Conservation (phyloP, 1,284 basidiomycete genomes). For the Austroboletus novae-zelandiae region DNA sequence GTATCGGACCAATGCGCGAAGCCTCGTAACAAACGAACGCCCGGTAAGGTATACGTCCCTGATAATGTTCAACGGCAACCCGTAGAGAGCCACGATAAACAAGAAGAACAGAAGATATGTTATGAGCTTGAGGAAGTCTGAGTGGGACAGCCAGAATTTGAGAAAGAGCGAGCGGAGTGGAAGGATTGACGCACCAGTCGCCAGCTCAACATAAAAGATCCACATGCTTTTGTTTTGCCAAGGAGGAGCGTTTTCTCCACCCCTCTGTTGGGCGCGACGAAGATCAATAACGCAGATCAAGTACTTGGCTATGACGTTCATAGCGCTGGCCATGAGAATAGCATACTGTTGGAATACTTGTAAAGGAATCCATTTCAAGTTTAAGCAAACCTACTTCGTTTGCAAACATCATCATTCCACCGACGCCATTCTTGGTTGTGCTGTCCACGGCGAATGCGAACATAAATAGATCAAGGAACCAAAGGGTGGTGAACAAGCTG, state of each 20-base stretch:
- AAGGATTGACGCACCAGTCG: slow-evolving; percentile 62
- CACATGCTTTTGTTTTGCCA: slow-evolving; percentile 99
- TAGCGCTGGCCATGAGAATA: slow-evolving; percentile 80
- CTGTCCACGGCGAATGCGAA: slow-evolving; percentile 77
- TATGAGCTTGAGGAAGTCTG: slow-evolving; percentile 90
- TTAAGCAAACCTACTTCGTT: slow-evolving; percentile 67
- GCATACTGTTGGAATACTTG: slow-evolving; percentile 62
- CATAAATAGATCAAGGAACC: slow-evolving; percentile 70
- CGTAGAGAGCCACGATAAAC: slow-evolving; percentile 90
- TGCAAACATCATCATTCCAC: slow-evolving; percentile 91
- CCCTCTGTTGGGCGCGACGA: slow-evolving; percentile 68
- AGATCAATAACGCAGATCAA: slow-evolving; percentile 82
- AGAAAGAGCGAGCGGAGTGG: slow-evolving; percentile 16
- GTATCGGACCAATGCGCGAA: slow-evolving; percentile 88
- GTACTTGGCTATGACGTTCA: slow-evolving; percentile 85
- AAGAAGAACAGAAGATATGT: slow-evolving; percentile 94
- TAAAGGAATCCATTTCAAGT: slow-evolving; percentile 4
- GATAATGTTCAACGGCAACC: slow-evolving; percentile 94
- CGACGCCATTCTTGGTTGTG: slow-evolving; percentile 77
- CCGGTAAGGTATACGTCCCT: slow-evolving; percentile 96
- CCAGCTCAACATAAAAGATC: slow-evolving; percentile 91
- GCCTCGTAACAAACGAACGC: slow-evolving; percentile 84
- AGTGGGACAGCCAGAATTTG: not conserved
- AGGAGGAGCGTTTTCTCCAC: slow-evolving; percentile 83
- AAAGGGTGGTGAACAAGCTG: slow-evolving; percentile 66